These are phyloP conservation scores for Psilocybe mexicana DNA, from an alignment of 1,284 basidiomycete species.

Conservation along the genomic window DNA sequence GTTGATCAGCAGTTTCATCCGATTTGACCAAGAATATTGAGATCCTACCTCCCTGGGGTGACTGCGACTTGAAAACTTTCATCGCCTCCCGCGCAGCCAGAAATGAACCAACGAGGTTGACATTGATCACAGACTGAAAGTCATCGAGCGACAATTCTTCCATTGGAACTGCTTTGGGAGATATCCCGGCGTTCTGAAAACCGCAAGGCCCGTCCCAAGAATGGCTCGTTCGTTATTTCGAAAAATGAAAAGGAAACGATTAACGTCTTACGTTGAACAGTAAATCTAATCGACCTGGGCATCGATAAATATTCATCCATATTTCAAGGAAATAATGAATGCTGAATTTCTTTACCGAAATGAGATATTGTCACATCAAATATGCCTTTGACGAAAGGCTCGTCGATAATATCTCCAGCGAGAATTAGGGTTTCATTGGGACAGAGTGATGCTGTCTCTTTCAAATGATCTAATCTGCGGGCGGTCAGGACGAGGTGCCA, in stretches of 20 bases:
- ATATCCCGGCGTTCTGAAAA: constrained; percentile 66
- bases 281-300: constrained; percentile 70
- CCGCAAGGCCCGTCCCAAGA: neutral
- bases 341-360: constrained; percentile 49
- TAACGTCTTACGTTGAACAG: constrained; percentile 67
- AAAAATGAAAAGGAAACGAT: neutral
- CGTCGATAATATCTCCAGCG: constrained; percentile 64
- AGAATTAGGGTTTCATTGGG: constrained; percentile 45
- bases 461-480: constrained; percentile 57
- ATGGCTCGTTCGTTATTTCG: neutral
- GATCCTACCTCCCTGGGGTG: constrained; percentile 63
- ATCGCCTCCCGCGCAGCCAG: constrained; percentile 80
- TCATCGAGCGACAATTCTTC: constrained; percentile 64
- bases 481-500: constrained; percentile 62
- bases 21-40: neutral
- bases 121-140: constrained; percentile 65
- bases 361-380: constrained; percentile 55
- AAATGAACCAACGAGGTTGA: constrained; percentile 74
- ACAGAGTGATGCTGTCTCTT: constrained; percentile 56
- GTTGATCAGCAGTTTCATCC: neutral
- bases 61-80: constrained; percentile 70
- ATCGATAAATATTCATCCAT: neutral
- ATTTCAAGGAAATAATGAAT: neutral
- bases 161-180: constrained; percentile 49
- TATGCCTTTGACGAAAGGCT: constrained; percentile 58